Base-by-base conservation (phyloP, 208 protist species). In the Hexamita inflata region DNA sequence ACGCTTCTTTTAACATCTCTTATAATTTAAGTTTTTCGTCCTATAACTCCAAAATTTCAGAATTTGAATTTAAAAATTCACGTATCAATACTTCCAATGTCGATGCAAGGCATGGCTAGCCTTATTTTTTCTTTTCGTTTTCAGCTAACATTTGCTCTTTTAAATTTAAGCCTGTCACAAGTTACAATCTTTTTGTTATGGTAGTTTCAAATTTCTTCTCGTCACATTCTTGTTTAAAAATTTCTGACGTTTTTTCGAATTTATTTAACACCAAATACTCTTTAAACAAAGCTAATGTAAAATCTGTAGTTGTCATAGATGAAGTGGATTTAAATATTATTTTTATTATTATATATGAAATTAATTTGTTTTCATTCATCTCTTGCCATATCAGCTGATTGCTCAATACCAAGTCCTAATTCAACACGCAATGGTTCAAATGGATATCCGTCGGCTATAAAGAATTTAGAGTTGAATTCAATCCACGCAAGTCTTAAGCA, bases 401-500 rank as follows among this genome's bases (percentile, higher is more conserved):
- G n/a, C n/a, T n/a, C n/a, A n/a, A n/a, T n/a, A n/a, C n/a, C n/a
- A n/a, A n/a, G n/a, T n/a, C n/a, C n/a, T n/a, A n/a, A n/a, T n/a
- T n/a, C n/a, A n/a, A n/a, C n/a, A 66, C 24, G 24, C 26, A 75
- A 24, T 19, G 73, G 73, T 62, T 42, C 59, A 41, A 76, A 76
- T 32, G 24, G 2, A 30, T 76, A 76, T 32, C 73, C 73, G 1
- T 76, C 73, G 32, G 59, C 73, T 9, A 30, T n/a, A 34, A 66
- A 79, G 42, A 81, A 83, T 40, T 84, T 84, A 1, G 30, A 62
- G 13, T 82, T 15, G 49, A 78, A 78, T 45, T 84, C 81, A 38
- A 90, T 83, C 88, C 88, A 90, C 64, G 88, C 84, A n/a, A 90
- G 77, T 89, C 96, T 90, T 0, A 99, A 86, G 1, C 94, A 90